These are phyloP conservation scores for Sarocladiaceae sp. DNA, from an alignment of 2,329 filamentous ascomycete genomes.

Conservation along the genomic window DNA sequence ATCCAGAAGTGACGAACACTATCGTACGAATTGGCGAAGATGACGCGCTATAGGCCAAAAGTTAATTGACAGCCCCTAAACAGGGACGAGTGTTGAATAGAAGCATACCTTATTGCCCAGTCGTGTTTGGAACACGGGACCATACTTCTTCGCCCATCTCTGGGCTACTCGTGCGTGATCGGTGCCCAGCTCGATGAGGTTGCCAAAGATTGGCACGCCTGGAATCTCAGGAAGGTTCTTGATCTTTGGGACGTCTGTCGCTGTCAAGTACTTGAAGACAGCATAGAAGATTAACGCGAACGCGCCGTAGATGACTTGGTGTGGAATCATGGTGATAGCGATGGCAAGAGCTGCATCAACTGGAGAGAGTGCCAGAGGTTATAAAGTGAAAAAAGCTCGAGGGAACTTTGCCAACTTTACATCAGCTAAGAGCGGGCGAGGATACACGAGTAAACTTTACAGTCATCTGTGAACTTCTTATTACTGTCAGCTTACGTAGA, in stretches of 20 bases:
- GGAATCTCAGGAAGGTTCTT: conserved; percentile 59
- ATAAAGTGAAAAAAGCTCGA: too few relatives aligned
- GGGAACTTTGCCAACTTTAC: too few relatives aligned
- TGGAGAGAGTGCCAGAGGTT: too few relatives aligned
- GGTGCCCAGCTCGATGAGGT: conserved; percentile 55
- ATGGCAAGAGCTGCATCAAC: too few relatives aligned
- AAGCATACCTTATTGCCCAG: conserved; percentile 61
- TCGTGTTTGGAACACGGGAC: conserved; percentile 61
- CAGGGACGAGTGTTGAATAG: too few relatives aligned
- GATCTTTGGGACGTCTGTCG: conserved; percentile 55
- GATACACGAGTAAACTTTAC: neutral
- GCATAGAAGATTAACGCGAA: conserved; percentile 15
- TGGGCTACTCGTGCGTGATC: conserved; percentile 51
- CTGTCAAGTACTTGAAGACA: conserved; percentile 29
- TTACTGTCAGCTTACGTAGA: neutral
- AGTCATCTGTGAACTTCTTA: neutral
- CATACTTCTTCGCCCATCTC: conserved; percentile 56
- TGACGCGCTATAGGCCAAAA: conserved; percentile 46
- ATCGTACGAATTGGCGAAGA: conserved; percentile 77
- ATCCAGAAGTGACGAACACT: conserved; percentile 73
- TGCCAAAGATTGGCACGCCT: conserved; percentile 59
- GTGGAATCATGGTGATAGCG: neutral
- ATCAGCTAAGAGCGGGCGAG: too few relatives aligned
- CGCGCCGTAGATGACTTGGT: conserved; percentile 1
- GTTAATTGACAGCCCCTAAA: neutral